These are phyloP conservation scores for Nicotiana otophora DNA, from an alignment of 257 asterid genomes.

Conservation along the genomic window DNA sequence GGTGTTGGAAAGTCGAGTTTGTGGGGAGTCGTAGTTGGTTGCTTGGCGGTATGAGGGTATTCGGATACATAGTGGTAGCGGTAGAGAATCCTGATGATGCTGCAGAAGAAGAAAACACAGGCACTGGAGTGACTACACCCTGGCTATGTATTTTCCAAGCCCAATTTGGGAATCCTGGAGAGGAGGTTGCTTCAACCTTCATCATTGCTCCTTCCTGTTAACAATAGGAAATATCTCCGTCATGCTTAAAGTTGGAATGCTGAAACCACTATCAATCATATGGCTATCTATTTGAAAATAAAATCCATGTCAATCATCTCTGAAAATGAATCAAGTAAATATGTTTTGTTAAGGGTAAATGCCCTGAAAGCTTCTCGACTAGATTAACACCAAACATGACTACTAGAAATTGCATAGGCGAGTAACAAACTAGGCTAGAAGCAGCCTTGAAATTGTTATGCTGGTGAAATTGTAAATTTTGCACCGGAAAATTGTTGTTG, in stretches of 20 bases:
- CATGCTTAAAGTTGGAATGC: not conserved
- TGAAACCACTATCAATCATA: not conserved
- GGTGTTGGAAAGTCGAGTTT: constrained; percentile 27
- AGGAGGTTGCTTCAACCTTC: constrained; percentile 39
- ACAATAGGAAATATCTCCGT: not conserved
- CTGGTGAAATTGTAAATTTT: not conserved
- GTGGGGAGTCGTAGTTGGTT: constrained; percentile 31
- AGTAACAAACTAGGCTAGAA: too few relatives aligned
- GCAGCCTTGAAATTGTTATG: not conserved
- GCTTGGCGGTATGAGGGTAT: constrained; percentile 30
- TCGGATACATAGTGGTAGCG: constrained; percentile 27
- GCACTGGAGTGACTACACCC: constrained; percentile 36
- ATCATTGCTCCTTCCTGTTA: constrained; percentile 47
- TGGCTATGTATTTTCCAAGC: constrained; percentile 55
- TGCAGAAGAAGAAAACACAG: constrained; percentile 56
- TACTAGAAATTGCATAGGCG: not conserved
- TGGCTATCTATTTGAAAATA: not conserved
- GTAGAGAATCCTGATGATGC: constrained; percentile 98
- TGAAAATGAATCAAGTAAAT: too few relatives aligned
- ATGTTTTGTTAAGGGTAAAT: too few relatives aligned
- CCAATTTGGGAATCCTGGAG: constrained; percentile 55
- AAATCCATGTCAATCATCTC: not conserved
- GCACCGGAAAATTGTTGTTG: not conserved
- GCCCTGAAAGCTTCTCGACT: too few relatives aligned
- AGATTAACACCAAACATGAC: too few relatives aligned